Evolutionary conservation across 768 basidiomycete species (phyloP).

Genomic region (Suillus cothurnatus): DNA sequence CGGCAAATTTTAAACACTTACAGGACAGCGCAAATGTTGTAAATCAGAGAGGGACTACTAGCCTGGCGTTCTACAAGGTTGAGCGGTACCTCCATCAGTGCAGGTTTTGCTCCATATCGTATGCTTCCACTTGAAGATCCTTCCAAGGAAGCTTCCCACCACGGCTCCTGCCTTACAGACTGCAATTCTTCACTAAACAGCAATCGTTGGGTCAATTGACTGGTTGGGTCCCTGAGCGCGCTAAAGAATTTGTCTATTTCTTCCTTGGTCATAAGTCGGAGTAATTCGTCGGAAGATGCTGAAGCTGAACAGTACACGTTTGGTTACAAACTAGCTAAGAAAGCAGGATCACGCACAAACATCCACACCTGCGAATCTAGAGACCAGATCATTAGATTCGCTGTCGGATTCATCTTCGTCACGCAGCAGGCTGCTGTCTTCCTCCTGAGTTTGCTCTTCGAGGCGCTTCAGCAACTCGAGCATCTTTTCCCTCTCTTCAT

Average conservation of each 20-base stretch:
- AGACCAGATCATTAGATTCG: slow-evolving; percentile 45
- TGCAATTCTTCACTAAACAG: slow-evolving; percentile 59
- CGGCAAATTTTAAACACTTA: slow-evolving; percentile 38
- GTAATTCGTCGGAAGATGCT: slow-evolving; percentile 57
- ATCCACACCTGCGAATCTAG: slow-evolving; percentile 58
- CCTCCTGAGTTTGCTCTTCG: slow-evolving; percentile 57
- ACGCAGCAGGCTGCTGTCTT: slow-evolving; percentile 35
- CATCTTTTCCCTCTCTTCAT: slow-evolving; percentile 64
- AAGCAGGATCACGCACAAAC: slow-evolving; percentile 48
- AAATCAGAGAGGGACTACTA: slow-evolving; percentile 50
- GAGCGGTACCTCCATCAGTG: slow-evolving; percentile 48
- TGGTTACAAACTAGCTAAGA: background rate
- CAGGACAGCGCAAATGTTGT: slow-evolving; percentile 72
- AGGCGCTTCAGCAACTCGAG: slow-evolving; percentile 71
- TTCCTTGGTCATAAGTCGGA: slow-evolving; percentile 58
- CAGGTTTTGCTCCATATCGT: slow-evolving; percentile 42
- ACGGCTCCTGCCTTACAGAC: slow-evolving; percentile 55
- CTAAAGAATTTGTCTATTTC: slow-evolving; percentile 64
- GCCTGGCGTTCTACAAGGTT: slow-evolving; percentile 43
- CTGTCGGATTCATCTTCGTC: slow-evolving; percentile 42
- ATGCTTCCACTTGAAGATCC: slow-evolving; percentile 9
- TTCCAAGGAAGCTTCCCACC: slow-evolving; percentile 60
- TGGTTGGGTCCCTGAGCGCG: slow-evolving; percentile 61
- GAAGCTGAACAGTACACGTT: slow-evolving; percentile 43
- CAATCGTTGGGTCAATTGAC: slow-evolving; percentile 60